Base-by-base conservation (phyloP, 345 rosid species). In the Pistacia vera region DNA sequence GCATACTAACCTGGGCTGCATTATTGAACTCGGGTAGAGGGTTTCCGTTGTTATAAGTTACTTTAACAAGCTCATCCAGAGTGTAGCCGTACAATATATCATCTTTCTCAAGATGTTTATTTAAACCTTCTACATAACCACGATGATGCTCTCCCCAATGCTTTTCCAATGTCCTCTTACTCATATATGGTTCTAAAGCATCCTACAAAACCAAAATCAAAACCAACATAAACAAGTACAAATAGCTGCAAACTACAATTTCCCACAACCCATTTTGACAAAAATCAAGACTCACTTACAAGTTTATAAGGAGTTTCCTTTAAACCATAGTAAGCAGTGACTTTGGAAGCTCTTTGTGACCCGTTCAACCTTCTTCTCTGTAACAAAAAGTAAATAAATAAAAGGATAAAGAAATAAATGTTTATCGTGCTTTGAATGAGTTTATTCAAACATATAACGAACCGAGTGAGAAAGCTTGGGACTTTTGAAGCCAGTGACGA, bases 121-220 rank as follows among this genome's bases (percentile, higher is more conserved):
- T 93, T 78, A 95, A 85, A 75, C 77, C 83, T 41, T 93, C 97
- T 25, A 95, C 87, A 77, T 93, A 87, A 52, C 80, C 79, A 61
- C 88, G 82, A 68, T 93, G 96, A 73, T 86, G 94, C 68, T 82
- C 86, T 72, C 92, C 96, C 98, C 97, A 93, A 59, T 92, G 99
- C 64, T 79, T 76, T 87, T 90, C 97, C 80, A 95, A 36, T 41
- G 93, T 88, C 78, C 75, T 88, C 75, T 75, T 77, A 71, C 98
- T 90, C 97, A 95, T 88, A 68, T 90, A 88, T 8, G 99, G 99
- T 79, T 95, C 99, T 77, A 93, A 84, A 66, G 94, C 96, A 85
- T 93, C 96, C 99, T 95, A 76, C 33, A 64, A 35, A 14, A 9
- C 13, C 20, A 13, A 63, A 68, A 11, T 20, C 41, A 3, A 33